These are phyloP conservation scores for Tetrahymena thermophila DNA, from an alignment of 73 alveolate species.

Conservation along the genomic window DNA sequence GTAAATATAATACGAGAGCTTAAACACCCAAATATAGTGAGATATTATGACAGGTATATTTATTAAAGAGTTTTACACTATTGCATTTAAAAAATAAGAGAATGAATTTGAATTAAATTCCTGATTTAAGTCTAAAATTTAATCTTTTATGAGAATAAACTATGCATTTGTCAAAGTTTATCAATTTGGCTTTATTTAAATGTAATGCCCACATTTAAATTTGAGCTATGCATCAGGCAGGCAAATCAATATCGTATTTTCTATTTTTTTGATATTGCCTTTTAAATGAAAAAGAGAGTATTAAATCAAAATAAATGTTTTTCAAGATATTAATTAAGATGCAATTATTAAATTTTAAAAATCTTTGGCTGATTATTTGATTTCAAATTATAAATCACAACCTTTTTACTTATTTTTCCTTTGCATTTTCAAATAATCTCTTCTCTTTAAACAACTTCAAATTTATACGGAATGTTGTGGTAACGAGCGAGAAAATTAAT, in stretches of 20 bases:
- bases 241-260: no score
- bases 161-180: not conserved
- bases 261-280: not conserved
- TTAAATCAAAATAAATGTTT: not conserved
- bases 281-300: not conserved
- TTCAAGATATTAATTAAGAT: not conserved
- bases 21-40: constrained; percentile 88
- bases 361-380: constrained; percentile 1
- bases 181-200: no score
- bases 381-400: not conserved
- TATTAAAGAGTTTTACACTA: not conserved
- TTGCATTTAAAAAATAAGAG: not conserved
- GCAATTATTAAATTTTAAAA: not conserved
- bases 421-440: not conserved
- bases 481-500: not conserved
- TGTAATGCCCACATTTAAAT: not conserved
- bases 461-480: not conserved
- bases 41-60: constrained; percentile 72
- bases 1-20: constrained; percentile 89
- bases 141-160: no score
- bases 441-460: not conserved
- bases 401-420: not conserved
- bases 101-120: not conserved
- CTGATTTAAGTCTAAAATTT: not conserved
- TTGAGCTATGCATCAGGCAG: not conserved